Conservation (phyloP, 225 moss, liverwort and hornwort species). For the Straminergon stramineum region DNA sequence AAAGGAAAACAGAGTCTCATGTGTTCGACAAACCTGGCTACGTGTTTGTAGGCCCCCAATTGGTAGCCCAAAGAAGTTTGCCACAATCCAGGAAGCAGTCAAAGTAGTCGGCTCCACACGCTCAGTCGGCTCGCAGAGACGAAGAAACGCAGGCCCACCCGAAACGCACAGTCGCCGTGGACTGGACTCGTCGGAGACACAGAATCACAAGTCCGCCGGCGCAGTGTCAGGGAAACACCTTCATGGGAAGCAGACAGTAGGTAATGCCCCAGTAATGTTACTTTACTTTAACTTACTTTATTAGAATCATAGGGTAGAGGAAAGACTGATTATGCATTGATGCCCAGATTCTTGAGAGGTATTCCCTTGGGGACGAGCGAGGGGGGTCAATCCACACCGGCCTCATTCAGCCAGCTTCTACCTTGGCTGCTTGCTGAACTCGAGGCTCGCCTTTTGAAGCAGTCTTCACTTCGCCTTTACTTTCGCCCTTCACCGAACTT, state of each 20-base stretch:
- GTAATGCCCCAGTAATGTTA: no score
- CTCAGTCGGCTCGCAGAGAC: background rate
- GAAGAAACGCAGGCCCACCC: background rate
- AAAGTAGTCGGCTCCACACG: background rate
- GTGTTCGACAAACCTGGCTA: no score
- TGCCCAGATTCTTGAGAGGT: background rate
- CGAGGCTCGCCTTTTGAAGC: background rate
- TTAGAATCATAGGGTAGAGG: background rate
- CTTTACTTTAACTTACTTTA: background rate
- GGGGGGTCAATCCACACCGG: no score
- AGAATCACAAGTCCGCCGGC: background rate
- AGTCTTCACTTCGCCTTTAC: background rate
- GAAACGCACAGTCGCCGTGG: background rate
- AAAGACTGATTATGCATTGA: background rate
- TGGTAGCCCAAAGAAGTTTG: background rate
- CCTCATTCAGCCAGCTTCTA: background rate
- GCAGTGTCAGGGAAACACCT: background rate
- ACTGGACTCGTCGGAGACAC: background rate
- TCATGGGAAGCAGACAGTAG: background rate
- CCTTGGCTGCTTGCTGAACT: background rate
- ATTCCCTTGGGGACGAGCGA: no score
- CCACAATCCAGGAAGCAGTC: background rate
- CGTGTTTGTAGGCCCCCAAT: background rate
- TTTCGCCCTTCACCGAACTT: background rate
- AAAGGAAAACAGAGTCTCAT: background rate